phyloP scores from a whole-genome alignment of 371 early-diverging fungal genomes.

The Zopfochytrium polystomum region DNA sequence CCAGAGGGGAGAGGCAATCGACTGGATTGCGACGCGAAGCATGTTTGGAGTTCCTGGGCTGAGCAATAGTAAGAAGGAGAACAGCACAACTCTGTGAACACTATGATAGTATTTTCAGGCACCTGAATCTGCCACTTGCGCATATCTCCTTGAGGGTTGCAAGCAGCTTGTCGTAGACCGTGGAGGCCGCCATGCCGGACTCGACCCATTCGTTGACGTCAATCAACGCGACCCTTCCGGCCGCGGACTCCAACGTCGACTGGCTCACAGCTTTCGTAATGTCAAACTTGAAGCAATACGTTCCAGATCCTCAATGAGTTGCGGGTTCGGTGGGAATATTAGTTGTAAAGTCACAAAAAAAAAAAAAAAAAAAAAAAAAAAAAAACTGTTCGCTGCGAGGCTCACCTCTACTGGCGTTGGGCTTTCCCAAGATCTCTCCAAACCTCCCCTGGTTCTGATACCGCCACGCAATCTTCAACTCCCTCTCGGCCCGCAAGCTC shows the following conservation, averaged over 20 bases:
- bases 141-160: constrained; percentile 56
- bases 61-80: too few species aligned
- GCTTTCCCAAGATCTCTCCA: background rate
- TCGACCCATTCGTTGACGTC: constrained; percentile 26
- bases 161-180: constrained; percentile 56
- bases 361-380: background rate
- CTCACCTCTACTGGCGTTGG: background rate
- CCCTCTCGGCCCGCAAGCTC: constrained; percentile 34
- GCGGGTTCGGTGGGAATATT: background rate
- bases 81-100: too few species aligned
- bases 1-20: constrained; percentile 52
- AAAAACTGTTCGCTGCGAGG: background rate
- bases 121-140: constrained; percentile 62
- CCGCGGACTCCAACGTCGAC: constrained; percentile 50
- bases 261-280: constrained; percentile 66
- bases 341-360: background rate
- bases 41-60: constrained; percentile 41
- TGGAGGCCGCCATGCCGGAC: constrained; percentile 14
- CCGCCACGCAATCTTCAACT: constrained; percentile 91
- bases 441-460: constrained; percentile 77
- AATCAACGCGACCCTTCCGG: constrained; percentile 27
- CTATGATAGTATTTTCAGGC: constrained; percentile 3
- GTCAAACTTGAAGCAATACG: constrained; percentile 72
- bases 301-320: background rate
- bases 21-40: constrained; percentile 74